These are phyloP conservation scores for Polytolypa hystricis DNA, from an alignment of 2,329 filamentous ascomycete species.

Conservation along the genomic window DNA sequence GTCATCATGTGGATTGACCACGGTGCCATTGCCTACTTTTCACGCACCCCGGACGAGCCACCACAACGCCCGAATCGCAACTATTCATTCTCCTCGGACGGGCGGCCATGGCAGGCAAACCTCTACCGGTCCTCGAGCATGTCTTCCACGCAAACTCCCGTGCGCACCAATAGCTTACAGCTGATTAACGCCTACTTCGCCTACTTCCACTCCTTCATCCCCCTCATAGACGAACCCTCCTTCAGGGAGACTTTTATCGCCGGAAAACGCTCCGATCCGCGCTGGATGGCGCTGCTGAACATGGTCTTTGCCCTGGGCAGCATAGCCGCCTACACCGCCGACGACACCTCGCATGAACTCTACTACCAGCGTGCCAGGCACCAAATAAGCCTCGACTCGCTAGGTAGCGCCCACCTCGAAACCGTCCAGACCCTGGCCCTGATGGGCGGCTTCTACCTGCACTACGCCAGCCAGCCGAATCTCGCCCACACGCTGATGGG, in stretches of 20 bases:
- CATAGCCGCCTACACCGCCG: conserved; percentile 52
- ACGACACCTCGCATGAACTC: conserved; percentile 55
- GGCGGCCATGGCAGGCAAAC: conserved; percentile 8
- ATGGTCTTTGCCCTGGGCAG: conserved; percentile 68
- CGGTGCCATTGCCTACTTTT: conserved; percentile 37
- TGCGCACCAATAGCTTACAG: conserved; percentile 51
- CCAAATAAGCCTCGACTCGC: conserved; percentile 54
- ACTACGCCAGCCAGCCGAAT: conserved; percentile 67
- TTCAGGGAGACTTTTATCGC: conserved; percentile 57
- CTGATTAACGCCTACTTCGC: conserved; percentile 68
- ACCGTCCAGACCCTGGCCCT: conserved; percentile 60
- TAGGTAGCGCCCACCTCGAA: conserved; percentile 62
- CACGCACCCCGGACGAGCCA: conserved; percentile 30
- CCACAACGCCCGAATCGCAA: conserved; percentile 24
- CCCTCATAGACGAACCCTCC: conserved; percentile 60
- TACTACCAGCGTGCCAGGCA: conserved; percentile 60
- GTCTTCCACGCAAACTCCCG: conserved; percentile 41
- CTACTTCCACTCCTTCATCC: conserved; percentile 59
- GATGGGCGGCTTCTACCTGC: conserved; percentile 65
- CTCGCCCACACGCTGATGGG: conserved; percentile 65
- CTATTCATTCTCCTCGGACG: conserved; percentile 25
- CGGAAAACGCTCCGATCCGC: conserved; percentile 51
- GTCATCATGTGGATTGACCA: conserved; percentile 53
- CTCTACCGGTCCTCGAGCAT: conserved; percentile 22
- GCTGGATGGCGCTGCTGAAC: conserved; percentile 63